These are phyloP conservation scores for Dictyostelium firmibasis DNA, from an alignment of 78 protist species.

Conservation along the genomic window DNA sequence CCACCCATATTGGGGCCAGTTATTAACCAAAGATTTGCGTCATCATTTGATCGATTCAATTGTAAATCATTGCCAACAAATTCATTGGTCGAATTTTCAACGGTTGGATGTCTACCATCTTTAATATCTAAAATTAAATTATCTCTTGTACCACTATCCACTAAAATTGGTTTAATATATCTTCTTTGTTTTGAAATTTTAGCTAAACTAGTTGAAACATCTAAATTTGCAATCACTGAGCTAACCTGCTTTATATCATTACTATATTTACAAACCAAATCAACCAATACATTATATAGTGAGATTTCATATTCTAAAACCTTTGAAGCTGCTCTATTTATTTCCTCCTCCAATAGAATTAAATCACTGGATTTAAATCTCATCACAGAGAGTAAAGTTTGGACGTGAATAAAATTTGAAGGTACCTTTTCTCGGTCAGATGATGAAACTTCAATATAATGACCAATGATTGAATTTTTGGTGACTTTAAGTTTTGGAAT, in stretches of 20 bases:
- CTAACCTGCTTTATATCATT: slow-evolving; percentile 20
- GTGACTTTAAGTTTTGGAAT: slow-evolving; percentile 33
- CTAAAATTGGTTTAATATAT: slow-evolving; percentile 33
- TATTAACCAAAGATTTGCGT: slow-evolving; percentile 36
- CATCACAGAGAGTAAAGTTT: slow-evolving; percentile 21
- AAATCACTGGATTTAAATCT: slow-evolving; percentile 32
- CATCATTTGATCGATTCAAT: slow-evolving; percentile 7
- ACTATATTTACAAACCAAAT: not conserved
- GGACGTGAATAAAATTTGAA: slow-evolving; percentile 40
- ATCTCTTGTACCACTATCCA: not conserved
- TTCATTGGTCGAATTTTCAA: slow-evolving; percentile 7
- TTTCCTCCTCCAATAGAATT: slow-evolving; percentile 29
- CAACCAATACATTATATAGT: slow-evolving; percentile 8
- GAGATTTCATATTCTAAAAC: not conserved
- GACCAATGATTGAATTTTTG: slow-evolving; percentile 32
- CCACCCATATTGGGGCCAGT: slow-evolving; percentile 95
- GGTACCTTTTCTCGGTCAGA: slow-evolving; percentile 14
- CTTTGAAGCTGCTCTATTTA: slow-evolving; percentile 14
- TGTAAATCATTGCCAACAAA: slow-evolving; percentile 56
- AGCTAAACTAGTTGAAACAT: slow-evolving; percentile 42
- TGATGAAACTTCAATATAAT: slow-evolving; percentile 28
- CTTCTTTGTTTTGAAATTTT: slow-evolving; percentile 35
- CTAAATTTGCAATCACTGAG: slow-evolving; percentile 3
- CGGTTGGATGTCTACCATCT: slow-evolving; percentile 78
- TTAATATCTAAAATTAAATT: slow-evolving; percentile 1